These are phyloP conservation scores for Mycotypha africana DNA, from an alignment of 371 early-diverging fungal species.

Conservation along the genomic window DNA sequence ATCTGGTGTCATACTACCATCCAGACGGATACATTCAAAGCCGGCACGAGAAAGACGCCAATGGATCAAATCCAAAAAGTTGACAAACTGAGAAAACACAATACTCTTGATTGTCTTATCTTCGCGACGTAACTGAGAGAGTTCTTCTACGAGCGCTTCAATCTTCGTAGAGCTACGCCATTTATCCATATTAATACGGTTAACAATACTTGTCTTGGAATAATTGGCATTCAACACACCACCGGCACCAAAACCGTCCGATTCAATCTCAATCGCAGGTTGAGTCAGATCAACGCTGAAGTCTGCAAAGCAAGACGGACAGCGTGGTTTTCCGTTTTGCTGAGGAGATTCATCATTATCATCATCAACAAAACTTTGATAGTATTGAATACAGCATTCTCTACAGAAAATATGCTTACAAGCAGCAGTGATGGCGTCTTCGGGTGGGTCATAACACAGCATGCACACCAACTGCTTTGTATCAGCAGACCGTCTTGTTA, in stretches of 20 bases:
- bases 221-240: constrained; percentile 26
- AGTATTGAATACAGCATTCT: constrained; percentile 44
- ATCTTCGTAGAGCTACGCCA: constrained; percentile 90
- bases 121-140: constrained; percentile 68
- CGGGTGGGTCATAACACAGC: constrained; percentile 78
- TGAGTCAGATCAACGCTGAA: constrained; percentile 84
- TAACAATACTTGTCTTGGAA: constrained; percentile 79
- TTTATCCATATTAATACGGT: constrained; percentile 82
- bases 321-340: constrained; percentile 65
- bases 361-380: constrained; percentile 29
- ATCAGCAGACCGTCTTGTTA: constrained; percentile 48
- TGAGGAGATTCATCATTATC: constrained; percentile 16
- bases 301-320: constrained; percentile 81
- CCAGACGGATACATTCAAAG: constrained; percentile 87
- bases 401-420: constrained; percentile 94
- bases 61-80: constrained; percentile 88
- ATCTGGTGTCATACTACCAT: constrained; percentile 87
- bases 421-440: constrained; percentile 82
- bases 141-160: constrained; percentile 90
- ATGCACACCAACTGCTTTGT: constrained; percentile 73
- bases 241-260: constrained; percentile 7
- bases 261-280: constrained; percentile 41
- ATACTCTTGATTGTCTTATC: constrained; percentile 76
- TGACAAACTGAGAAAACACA: constrained; percentile 70
- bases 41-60: constrained; percentile 95